These are phyloP conservation scores for Hypseocharis bilobata DNA, from an alignment of 441 rosid genomes.

Conservation along the genomic window DNA sequence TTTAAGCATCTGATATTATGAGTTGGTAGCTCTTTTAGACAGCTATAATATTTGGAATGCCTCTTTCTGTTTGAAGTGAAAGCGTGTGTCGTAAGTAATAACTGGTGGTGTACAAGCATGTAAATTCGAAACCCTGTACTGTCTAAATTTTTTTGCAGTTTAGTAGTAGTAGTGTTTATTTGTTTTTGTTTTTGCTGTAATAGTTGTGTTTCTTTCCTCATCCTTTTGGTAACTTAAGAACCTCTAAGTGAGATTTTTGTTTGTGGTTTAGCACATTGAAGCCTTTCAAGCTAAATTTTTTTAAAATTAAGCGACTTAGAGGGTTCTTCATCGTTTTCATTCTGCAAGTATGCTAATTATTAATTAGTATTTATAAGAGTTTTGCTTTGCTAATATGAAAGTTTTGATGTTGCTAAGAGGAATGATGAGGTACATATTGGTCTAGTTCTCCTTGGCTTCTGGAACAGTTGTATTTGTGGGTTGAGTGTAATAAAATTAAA, in stretches of 20 bases:
- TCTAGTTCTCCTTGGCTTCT: neutral
- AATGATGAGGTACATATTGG: too few species aligned
- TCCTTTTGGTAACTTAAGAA: too few species aligned
- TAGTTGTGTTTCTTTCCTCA: neutral
- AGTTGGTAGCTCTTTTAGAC: neutral
- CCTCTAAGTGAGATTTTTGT: too few species aligned
- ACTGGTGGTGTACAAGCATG: neutral
- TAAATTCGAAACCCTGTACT: neutral
- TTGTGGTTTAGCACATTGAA: neutral
- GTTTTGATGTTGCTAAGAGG: neutral
- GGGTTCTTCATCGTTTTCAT: neutral
- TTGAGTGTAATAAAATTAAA: too few species aligned
- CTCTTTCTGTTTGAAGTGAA: neutral
- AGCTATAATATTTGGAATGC: neutral
- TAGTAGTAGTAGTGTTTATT: neutral
- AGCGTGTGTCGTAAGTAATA: neutral
- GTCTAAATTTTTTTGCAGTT: neutral
- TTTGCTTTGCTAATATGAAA: neutral
- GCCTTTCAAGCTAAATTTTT: too few species aligned
- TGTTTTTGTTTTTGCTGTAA: neutral
- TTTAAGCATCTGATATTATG: constrained; percentile 10
- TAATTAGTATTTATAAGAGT: neutral
- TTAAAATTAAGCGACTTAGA: too few species aligned
- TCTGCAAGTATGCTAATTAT: neutral
- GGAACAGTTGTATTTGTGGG: neutral